phyloP scores from a whole-genome alignment of 345 rosid species.

The Corymbia maculata region DNA sequence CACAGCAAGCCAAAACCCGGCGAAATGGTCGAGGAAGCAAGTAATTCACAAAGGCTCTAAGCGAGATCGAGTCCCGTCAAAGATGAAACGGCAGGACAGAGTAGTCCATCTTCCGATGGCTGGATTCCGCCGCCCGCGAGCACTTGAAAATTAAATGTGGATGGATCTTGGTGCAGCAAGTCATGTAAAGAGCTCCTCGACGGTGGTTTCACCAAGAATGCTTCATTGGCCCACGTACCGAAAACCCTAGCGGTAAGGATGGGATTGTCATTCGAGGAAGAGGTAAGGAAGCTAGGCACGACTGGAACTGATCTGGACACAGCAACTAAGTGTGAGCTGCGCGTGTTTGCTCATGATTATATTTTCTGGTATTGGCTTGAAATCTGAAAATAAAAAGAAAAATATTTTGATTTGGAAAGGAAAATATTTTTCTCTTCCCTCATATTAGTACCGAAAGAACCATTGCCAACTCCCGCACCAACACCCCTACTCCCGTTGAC shows the following conservation, averaged over 20 bases:
- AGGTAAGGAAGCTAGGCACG: neutral
- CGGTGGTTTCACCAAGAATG: neutral
- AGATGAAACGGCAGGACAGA: neutral
- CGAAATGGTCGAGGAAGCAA: neutral
- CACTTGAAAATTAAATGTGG: neutral
- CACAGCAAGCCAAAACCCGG: neutral
- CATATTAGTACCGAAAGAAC: neutral
- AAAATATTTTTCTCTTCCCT: neutral
- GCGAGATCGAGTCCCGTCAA: neutral
- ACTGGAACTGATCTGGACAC: neutral
- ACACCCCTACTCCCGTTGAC: neutral
- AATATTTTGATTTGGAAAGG: neutral
- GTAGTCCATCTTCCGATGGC: neutral
- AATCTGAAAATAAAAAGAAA: too few species aligned
- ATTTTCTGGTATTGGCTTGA: too few species aligned
- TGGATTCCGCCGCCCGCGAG: neutral
- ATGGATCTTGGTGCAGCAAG: neutral
- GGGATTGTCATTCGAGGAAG: neutral
- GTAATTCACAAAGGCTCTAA: neutral
- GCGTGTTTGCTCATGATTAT: neutral
- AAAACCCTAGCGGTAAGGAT: neutral
- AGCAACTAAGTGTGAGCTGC: neutral
- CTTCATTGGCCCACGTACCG: neutral
- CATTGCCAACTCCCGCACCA: neutral
- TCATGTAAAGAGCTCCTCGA: neutral